Conservation (phyloP, 1,284 basidiomycete species). For the Taiwanofungus camphoratus region DNA sequence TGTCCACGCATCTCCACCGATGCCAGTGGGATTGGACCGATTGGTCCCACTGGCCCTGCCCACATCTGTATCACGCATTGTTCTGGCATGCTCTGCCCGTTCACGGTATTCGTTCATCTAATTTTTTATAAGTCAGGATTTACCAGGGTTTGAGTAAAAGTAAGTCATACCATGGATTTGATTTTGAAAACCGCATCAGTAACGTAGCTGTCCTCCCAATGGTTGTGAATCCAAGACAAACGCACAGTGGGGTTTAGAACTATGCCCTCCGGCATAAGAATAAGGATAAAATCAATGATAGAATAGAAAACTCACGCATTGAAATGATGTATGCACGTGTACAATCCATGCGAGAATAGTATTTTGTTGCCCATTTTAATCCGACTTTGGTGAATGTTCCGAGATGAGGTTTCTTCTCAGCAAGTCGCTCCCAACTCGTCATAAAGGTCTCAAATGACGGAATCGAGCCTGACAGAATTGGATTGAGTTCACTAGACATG, state of each 20-base stretch:
- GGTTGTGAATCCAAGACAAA: background rate
- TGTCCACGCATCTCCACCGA: background rate
- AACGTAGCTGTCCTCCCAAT: background rate
- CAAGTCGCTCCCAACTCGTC: background rate
- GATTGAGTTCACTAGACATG: background rate
- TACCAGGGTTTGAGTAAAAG: background rate
- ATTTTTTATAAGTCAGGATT: too few species aligned
- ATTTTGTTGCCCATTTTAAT: background rate
- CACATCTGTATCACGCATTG: too few species aligned
- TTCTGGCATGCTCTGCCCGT: too few species aligned
- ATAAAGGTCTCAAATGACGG: background rate
- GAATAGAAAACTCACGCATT: background rate
- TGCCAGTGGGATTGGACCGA: too few species aligned
- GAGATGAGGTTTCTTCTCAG: background rate
- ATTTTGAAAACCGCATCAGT: background rate
- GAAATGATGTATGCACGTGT: conserved; percentile 1
- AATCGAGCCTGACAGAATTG: background rate
- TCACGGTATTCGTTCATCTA: too few species aligned
- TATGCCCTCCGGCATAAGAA: background rate
- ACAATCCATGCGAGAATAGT: background rate
- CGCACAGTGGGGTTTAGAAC: background rate
- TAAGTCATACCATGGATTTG: background rate
- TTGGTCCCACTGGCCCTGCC: too few species aligned
- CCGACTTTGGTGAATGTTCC: background rate
- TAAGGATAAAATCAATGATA: background rate